phyloP scores from a whole-genome alignment of 2,329 filamentous ascomycete genomes.

The Colletotrichum liaoningense region DNA sequence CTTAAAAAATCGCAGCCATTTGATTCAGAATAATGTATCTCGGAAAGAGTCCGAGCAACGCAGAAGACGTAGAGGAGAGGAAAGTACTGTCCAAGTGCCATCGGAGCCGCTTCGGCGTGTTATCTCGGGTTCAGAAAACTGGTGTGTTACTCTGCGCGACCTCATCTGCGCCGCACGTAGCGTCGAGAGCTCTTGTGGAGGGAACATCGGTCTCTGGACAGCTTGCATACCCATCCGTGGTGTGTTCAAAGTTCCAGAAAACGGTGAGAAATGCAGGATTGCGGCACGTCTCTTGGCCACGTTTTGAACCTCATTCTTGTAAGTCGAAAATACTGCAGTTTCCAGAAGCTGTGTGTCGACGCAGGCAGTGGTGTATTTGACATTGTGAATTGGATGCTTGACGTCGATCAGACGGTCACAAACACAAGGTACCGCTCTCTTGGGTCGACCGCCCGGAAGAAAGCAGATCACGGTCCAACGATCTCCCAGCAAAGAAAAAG shows the following conservation, averaged over 20 bases:
- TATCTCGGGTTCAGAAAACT: neutral
- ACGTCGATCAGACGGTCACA: slow-evolving; percentile 7
- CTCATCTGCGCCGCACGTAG: neutral
- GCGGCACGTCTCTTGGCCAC: neutral
- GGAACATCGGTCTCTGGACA: neutral
- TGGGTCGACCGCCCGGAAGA: neutral
- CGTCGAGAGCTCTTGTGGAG: neutral
- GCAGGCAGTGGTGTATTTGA: neutral
- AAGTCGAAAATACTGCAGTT: neutral
- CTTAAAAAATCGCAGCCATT: neutral
- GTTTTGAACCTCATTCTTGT: neutral
- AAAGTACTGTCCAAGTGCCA: neutral
- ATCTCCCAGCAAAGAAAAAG: neutral
- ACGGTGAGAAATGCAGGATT: neutral
- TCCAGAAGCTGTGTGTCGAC: neutral
- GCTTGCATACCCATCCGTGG: neutral
- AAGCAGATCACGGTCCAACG: too few species aligned
- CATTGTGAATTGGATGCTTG: neutral
- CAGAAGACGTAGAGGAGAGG: neutral
- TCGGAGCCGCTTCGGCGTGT: neutral
- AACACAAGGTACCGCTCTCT: neutral
- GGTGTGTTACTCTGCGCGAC: neutral
- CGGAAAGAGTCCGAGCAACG: neutral
- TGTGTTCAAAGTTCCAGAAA: neutral
- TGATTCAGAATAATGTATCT: neutral